phyloP scores from a whole-genome alignment of 768 basidiomycete genomes.

The Candolleomyces eurysporus region DNA sequence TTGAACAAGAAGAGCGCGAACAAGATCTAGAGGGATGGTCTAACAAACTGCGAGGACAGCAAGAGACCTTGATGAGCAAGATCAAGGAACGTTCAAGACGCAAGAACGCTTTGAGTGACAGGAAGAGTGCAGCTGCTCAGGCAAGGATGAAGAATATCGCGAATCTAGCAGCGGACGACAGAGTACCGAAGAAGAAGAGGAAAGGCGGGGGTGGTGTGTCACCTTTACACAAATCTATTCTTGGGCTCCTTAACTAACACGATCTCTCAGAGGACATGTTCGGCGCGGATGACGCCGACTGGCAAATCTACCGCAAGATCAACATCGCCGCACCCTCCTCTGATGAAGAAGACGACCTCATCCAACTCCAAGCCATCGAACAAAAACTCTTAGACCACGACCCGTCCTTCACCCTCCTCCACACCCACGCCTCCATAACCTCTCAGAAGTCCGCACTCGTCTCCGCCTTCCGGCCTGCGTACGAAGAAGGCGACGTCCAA shows the following conservation, averaged over 20 bases:
- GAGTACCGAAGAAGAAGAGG: slow-evolving; percentile 79
- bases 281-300: slow-evolving; percentile 92
- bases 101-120: slow-evolving; percentile 79
- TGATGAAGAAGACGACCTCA: slow-evolving; percentile 87
- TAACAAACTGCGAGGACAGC: slow-evolving; percentile 66
- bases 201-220: slow-evolving; percentile 74
- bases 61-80: slow-evolving; percentile 77
- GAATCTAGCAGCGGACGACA: slow-evolving; percentile 83
- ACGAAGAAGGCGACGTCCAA: slow-evolving; percentile 70
- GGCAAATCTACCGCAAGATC: slow-evolving; percentile 97
- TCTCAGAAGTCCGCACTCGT: slow-evolving; percentile 82
- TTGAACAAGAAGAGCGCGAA: slow-evolving; percentile 75
- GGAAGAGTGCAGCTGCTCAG: slow-evolving; percentile 94
- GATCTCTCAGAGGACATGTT: slow-evolving; percentile 77
- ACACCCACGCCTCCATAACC: slow-evolving; percentile 79
- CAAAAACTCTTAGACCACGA: slow-evolving; percentile 79
- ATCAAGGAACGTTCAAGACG: slow-evolving; percentile 83
- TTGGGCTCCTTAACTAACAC: neutral
- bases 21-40: slow-evolving; percentile 76
- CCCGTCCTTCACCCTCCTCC: slow-evolving; percentile 74
- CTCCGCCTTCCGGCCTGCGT: slow-evolving; percentile 79
- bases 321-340: slow-evolving; percentile 73
- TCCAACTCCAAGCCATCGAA: slow-evolving; percentile 72
- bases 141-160: slow-evolving; percentile 71
- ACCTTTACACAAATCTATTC: neutral